A percentile compares a stretch with the other conserved stretches of the same genome.
These are phyloP conservation scores for Cicer arietinum DNA, from an alignment of 306 rosid species.

Conservation along the genomic window DNA sequence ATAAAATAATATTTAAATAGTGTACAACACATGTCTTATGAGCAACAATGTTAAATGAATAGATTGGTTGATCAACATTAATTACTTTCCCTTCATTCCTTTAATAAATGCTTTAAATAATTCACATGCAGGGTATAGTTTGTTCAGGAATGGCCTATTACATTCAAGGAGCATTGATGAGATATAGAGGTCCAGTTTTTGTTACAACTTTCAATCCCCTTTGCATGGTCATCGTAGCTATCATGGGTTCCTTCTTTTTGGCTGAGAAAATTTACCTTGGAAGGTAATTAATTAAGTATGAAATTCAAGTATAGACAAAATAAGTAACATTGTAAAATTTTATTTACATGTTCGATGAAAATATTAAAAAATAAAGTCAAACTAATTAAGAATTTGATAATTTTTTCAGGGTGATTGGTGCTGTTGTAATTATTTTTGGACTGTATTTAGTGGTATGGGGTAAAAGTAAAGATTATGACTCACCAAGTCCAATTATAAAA, in stretches of 20 bases:
- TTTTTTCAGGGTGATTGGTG: constrained; percentile 76
- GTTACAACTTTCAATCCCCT: constrained; percentile 88
- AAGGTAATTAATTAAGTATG: constrained; percentile 55
- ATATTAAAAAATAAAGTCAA: background rate
- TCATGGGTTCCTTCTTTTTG: constrained; percentile 71
- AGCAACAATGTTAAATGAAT: too few relatives aligned
- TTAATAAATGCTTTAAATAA: background rate
- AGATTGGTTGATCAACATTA: too few relatives aligned
- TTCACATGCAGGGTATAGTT: constrained; percentile 75
- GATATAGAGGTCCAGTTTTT: constrained; percentile 84
- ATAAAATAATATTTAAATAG: too few relatives aligned
- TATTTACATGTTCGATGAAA: too few relatives aligned
- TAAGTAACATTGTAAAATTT: too few relatives aligned
- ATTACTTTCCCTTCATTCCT: too few relatives aligned
- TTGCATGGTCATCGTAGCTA: constrained; percentile 87
- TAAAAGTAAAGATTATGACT: constrained; percentile 66
- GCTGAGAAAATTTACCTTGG: constrained; percentile 74
- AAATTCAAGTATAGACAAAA: background rate
- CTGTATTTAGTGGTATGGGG: constrained; percentile 93
- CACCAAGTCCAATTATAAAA: constrained; percentile 37
- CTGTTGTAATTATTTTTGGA: constrained; percentile 65
- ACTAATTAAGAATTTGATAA: constrained; percentile 4
- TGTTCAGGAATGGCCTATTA: constrained; percentile 93
- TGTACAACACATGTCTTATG: background rate
- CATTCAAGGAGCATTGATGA: constrained; percentile 92